Base-by-base conservation (phyloP, 306 rosid species). In the Trifolium pratense region DNA sequence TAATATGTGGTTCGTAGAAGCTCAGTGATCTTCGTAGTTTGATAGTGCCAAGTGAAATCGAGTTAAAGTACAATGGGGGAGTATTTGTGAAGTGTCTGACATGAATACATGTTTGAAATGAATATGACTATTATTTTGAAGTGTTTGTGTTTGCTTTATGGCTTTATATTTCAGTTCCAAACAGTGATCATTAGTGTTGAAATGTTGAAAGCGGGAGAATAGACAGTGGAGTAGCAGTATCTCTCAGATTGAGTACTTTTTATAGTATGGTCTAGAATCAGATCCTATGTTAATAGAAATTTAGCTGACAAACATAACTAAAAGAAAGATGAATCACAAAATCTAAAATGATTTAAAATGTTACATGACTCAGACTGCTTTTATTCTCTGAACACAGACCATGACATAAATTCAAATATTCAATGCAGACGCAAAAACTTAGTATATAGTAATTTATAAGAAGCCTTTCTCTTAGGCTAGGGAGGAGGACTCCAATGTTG, bases 21-120 rank as follows among this genome's bases (percentile, higher is more conserved):
- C 63, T 51, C 34, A 71, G 32, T 60, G 69, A 70, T 68, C n/a
- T 43, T 43, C 16, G 49, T 43, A 43, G 49, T 43, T 43, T 43
- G 48, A 42, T 12, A 43, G 49, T 42, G 48, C 48, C 26, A 46
- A 73, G 63, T 29, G 3, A 29, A 78, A 62, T 9, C 20, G n/a
- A 67, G 45, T 60, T 7, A 46, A 52, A 42, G 26, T 23, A 31
- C 70, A 65, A 21, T 43, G 23, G 48, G 10, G 13, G 32, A 23
- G 71, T 21, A n/a, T 42, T n/a, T 14, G 40, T 15, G 23, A 15
- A 45, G 57, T 66, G 53, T 66, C 39, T 21, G 37, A 21, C 70
- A 42, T 13, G 70, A 20, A 20, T 17, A 46, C 21, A 11, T 66
- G 45, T 15, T 43, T 3, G 29, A 23, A 5, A 43, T 25, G 34